A percentile compares a stretch with the other conserved stretches of the same genome.
phyloP scores from a whole-genome alignment of 768 basidiomycete genomes.

The Tephrocybe sp. region DNA sequence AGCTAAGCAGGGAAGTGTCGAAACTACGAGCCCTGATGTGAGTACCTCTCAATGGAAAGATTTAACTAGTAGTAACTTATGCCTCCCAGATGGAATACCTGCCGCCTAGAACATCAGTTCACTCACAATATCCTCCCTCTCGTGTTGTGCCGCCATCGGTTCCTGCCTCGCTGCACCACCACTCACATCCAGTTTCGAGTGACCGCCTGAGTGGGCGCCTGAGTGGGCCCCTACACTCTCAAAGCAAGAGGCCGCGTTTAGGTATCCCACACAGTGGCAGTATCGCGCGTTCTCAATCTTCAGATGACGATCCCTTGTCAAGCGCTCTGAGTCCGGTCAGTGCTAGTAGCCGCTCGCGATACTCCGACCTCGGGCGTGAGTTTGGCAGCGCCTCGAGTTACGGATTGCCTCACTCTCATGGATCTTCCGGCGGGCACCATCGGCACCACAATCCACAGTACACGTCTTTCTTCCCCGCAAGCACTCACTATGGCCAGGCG shows the following conservation, averaged over 20 bases:
- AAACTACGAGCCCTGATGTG: slow-evolving; percentile 15
- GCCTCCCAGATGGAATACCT: slow-evolving; percentile 20
- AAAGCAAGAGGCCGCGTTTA: slow-evolving; percentile 19
- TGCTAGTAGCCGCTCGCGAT: slow-evolving; percentile 12
- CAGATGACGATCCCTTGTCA: slow-evolving; percentile 22
- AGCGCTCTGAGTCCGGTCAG: slow-evolving; percentile 12
- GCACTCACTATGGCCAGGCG: slow-evolving; percentile 1
- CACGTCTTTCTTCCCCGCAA: slow-evolving; percentile 23
- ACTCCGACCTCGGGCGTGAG: slow-evolving; percentile 6
- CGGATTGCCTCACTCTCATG: slow-evolving; percentile 8
- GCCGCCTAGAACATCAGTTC: slow-evolving; percentile 15
- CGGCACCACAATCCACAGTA: slow-evolving; percentile 18
- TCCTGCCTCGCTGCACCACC: slow-evolving; percentile 22
- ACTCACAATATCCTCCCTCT: slow-evolving; percentile 13
- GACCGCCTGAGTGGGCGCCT: slow-evolving; percentile 24
- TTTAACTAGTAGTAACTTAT: neutral
- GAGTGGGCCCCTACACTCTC: slow-evolving; percentile 6
- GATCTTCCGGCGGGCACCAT: slow-evolving; percentile 8
- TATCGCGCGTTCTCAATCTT: slow-evolving; percentile 21
- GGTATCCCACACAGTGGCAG: slow-evolving; percentile 5
- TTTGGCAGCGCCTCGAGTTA: slow-evolving; percentile 6
- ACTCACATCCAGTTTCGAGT: slow-evolving; percentile 26
- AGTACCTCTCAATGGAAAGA: slow-evolving; percentile 1
- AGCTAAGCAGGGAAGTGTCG: slow-evolving; percentile 24
- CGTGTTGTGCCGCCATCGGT: slow-evolving; percentile 25